These are phyloP conservation scores for Bolboschoenus planiculmis DNA, from an alignment of 176 grass and related monocot genomes.

Conservation along the genomic window DNA sequence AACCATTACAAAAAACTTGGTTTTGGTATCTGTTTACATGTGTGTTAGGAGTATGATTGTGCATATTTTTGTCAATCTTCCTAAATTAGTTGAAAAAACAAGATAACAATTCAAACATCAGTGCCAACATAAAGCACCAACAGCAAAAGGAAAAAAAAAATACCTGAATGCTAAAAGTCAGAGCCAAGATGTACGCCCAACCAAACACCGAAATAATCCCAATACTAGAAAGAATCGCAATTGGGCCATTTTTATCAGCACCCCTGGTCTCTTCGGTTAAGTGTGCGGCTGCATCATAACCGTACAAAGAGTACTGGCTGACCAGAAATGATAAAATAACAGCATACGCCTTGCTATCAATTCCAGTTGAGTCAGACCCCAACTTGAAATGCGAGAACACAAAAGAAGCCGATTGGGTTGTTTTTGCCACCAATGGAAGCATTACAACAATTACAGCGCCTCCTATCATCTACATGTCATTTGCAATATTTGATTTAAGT, in stretches of 20 bases:
- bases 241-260: conserved; percentile 90
- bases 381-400: conserved; percentile 83
- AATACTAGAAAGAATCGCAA: conserved; percentile 92
- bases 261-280: conserved; percentile 95
- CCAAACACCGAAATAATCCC: conserved; percentile 94
- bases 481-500: background rate
- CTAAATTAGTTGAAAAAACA: background rate
- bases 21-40: background rate
- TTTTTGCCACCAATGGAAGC: conserved; percentile 74
- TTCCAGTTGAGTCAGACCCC: conserved; percentile 55
- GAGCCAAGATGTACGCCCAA: conserved; percentile 95
- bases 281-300: conserved; percentile 95
- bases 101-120: background rate
- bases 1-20: background rate
- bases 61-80: background rate
- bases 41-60: background rate
- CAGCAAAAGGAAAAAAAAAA: background rate
- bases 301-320: conserved; percentile 95
- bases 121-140: background rate
- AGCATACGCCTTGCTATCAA: conserved; percentile 64
- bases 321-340: conserved; percentile 70
- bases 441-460: conserved; percentile 71
- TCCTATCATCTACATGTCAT: conserved; percentile 54
- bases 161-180: conserved; percentile 99
- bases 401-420: conserved; percentile 67